These are phyloP conservation scores for Clitocybe nebularis DNA, from an alignment of 1,284 basidiomycete species.

Conservation along the genomic window DNA sequence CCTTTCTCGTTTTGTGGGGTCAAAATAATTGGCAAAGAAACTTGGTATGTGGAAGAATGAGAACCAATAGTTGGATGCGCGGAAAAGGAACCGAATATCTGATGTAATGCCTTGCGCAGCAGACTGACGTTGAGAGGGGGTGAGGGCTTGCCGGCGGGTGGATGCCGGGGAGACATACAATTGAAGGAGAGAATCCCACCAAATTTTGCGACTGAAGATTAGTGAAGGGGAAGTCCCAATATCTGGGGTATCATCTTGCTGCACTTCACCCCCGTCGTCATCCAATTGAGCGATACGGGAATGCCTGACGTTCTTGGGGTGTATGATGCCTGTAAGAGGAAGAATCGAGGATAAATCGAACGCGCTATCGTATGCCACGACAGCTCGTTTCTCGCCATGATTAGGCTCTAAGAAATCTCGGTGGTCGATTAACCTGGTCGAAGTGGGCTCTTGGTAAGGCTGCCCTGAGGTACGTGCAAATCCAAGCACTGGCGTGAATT, in stretches of 20 bases:
- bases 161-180: conserved; percentile 45
- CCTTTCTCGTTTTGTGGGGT: conserved; percentile 45
- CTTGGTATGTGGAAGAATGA: conserved; percentile 67
- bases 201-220: conserved; percentile 63
- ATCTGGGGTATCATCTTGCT: conserved; percentile 22
- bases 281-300: conserved; percentile 31
- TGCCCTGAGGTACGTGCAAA: background rate
- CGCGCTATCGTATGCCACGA: conserved; percentile 15
- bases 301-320: conserved; percentile 2
- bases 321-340: conserved; percentile 15
- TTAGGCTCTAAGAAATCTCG: background rate
- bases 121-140: conserved; percentile 39
- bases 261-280: conserved; percentile 32
- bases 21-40: conserved; percentile 57
- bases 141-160: conserved; percentile 28
- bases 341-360: conserved; percentile 19
- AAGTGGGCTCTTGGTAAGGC: background rate
- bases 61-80: conserved; percentile 64
- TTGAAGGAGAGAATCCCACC: conserved; percentile 70
- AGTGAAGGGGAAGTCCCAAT: conserved; percentile 48
- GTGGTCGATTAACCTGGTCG: background rate
- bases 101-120: conserved; percentile 42
- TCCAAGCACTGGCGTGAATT: conserved; percentile 3
- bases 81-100: conserved; percentile 65
- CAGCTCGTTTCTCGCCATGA: conserved; percentile 7